Evolutionary conservation across 1,284 basidiomycete species (phyloP), one percentile per base, ranked within the genome.

Genomic region (Sutorius eximius): DNA sequence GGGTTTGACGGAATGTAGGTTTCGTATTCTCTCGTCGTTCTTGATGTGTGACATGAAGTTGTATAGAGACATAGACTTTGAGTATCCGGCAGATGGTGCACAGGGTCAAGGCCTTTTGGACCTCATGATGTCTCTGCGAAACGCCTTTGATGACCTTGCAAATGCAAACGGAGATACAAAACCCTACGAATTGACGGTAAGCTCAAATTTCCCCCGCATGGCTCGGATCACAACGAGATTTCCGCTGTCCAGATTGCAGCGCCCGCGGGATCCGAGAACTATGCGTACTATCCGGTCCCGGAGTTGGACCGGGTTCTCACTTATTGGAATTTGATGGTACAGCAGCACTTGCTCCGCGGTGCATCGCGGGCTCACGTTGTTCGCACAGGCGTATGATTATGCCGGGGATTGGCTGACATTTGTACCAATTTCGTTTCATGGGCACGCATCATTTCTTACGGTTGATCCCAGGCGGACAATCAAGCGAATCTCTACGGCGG

Each of bases 271-370:
- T 61, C 79, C 3, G 74, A 76, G 24, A 84, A 91, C 66, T 88
- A 90, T 66, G 75, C 80, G 47, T 79, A 83, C 58, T 77, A 93
- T 20, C 76, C 80, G 12, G 75, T 95, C 16, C 66, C 77, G 10
- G 84, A 87, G 63, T 91, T 96, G 89, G 84, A 94, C 66, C 68
- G 70, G 13, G 84, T 81, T 24, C 73, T 96, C 44, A 83, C 81
- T 41, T 93, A 89, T 73, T 96, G 93, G 93, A 95, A 96, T 70
- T 72, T 98, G 53, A 97, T 98, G 94, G 89, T 88, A 64, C 61
- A 71, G 42, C 12, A 27, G 6, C 13, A 32, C 34, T 32, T 43
- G n/a, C 37, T 22, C 7, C n/a, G 36, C 40, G 13, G 18, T 32
- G n/a, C 20, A 37, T 24, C 32, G n/a, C 42, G 15, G 32, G 53